A percentile compares a stretch with the other conserved stretches of the same genome.
phyloP scores from a whole-genome alignment of 208 protist genomes.

The Trypanosoma avium region DNA sequence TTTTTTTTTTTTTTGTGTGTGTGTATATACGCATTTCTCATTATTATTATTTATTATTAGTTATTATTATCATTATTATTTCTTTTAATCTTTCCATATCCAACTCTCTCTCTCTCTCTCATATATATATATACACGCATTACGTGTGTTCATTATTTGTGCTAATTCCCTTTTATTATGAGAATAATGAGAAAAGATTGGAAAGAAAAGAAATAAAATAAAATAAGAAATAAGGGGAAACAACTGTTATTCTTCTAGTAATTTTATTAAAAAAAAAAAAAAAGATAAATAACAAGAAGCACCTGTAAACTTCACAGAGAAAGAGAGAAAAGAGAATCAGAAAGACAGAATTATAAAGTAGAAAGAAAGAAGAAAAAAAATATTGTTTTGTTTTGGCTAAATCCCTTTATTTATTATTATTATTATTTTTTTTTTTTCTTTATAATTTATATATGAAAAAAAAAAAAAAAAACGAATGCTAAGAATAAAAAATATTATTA shows the following conservation, averaged over 20 bases:
- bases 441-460: too few relatives aligned
- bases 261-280: too few relatives aligned
- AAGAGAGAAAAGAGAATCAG: neutral
- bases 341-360: neutral
- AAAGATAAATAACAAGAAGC: too few relatives aligned
- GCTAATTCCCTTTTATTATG: too few relatives aligned
- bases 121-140: slow-evolving; percentile 4
- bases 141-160: too few relatives aligned
- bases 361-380: neutral
- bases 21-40: neutral
- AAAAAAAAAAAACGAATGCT: too few relatives aligned
- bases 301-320: neutral
- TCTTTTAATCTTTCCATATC: slow-evolving; percentile 16
- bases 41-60: slow-evolving; percentile 7
- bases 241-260: too few relatives aligned
- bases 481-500: neutral
- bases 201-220: neutral
- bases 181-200: neutral
- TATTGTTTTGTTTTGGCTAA: neutral
- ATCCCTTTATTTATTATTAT: neutral
- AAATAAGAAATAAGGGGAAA: neutral
- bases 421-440: slow-evolving; percentile 1
- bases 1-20: too few relatives aligned
- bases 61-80: neutral
- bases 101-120: too few relatives aligned